Conservation (phyloP, 768 basidiomycete genomes). For the Hypsizygus marmoreus region DNA sequence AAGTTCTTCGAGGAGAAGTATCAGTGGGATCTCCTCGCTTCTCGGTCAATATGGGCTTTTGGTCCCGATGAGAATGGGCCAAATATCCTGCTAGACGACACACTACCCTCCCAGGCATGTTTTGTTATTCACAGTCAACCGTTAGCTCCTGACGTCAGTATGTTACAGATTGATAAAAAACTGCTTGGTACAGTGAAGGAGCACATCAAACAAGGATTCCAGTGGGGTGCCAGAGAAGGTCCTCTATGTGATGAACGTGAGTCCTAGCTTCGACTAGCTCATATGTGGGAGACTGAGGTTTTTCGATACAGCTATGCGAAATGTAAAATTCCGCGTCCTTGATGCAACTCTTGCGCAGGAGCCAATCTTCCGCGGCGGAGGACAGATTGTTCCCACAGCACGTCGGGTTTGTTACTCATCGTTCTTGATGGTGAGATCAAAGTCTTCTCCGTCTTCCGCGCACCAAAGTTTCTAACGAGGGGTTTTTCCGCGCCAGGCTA, state of each 20-base stretch:
- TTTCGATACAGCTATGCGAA: constrained; percentile 88
- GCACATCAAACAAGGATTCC: constrained; percentile 98
- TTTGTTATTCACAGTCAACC: neutral
- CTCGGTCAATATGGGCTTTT: constrained; percentile 99
- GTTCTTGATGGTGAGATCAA: constrained; percentile 85
- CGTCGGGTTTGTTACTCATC: constrained; percentile 98
- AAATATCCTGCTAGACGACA: constrained; percentile 94
- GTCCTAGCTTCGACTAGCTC: constrained; percentile 34
- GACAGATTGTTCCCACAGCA: constrained; percentile 99
- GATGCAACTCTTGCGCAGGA: constrained; percentile 93
- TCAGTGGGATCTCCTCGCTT: constrained; percentile 97
- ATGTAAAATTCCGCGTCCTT: constrained; percentile 95
- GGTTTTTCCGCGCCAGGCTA: constrained; percentile 58
- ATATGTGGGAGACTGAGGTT: neutral
- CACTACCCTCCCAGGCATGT: constrained; percentile 86
- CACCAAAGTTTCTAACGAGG: constrained; percentile 10
- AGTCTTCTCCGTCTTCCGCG: constrained; percentile 6
- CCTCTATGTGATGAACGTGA: constrained; percentile 98
- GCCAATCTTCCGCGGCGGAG: constrained; percentile 96
- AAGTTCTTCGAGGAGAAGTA: constrained; percentile 97
- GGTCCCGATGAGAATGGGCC: constrained; percentile 96
- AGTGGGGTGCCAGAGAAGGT: constrained; percentile 98
- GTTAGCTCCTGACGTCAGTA: no score
- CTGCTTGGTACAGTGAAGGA: constrained; percentile 87
- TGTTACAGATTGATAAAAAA: constrained; percentile 85